A percentile compares a stretch with the other conserved stretches of the same genome.
These are phyloP conservation scores for Cicer cuneatum DNA, from an alignment of 306 rosid genomes.

Conservation along the genomic window DNA sequence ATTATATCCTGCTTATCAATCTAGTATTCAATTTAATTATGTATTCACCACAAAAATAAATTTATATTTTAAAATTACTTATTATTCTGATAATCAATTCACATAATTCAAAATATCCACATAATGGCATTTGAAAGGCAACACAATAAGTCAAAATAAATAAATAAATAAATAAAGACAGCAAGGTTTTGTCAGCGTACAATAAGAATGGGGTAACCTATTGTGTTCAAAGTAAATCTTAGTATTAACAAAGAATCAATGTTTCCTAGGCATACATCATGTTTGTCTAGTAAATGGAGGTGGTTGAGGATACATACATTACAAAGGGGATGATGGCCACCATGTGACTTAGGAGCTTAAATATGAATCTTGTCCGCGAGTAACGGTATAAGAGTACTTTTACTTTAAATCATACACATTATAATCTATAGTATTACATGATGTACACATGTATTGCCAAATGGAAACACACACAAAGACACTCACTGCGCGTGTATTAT, in stretches of 20 bases:
- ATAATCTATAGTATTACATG: constrained; percentile 35
- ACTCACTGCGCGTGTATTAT: neutral
- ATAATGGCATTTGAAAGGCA: neutral
- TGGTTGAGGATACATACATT: constrained; percentile 50
- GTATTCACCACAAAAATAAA: too few relatives aligned
- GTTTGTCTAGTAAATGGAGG: constrained; percentile 52
- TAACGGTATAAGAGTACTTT: neutral
- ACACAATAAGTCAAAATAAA: neutral
- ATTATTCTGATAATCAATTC: neutral
- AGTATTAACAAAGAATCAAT: constrained; percentile 38
- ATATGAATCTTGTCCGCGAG: neutral
- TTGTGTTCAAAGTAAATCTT: neutral
- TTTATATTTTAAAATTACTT: too few relatives aligned
- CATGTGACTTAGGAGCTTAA: constrained; percentile 39
- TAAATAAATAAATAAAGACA: too few relatives aligned
- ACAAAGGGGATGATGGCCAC: constrained; percentile 43
- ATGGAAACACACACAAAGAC: neutral
- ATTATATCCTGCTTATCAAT: too few relatives aligned
- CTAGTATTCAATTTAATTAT: too few relatives aligned
- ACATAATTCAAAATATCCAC: neutral
- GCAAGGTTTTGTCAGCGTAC: constrained; percentile 29
- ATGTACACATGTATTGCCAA: constrained; percentile 9
- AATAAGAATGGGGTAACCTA: neutral
- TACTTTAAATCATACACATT: neutral
- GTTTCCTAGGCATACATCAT: constrained; percentile 69